Base-by-base conservation (phyloP, 495 filamentous ascomycete genomes). In the Penicillium parvum region DNA sequence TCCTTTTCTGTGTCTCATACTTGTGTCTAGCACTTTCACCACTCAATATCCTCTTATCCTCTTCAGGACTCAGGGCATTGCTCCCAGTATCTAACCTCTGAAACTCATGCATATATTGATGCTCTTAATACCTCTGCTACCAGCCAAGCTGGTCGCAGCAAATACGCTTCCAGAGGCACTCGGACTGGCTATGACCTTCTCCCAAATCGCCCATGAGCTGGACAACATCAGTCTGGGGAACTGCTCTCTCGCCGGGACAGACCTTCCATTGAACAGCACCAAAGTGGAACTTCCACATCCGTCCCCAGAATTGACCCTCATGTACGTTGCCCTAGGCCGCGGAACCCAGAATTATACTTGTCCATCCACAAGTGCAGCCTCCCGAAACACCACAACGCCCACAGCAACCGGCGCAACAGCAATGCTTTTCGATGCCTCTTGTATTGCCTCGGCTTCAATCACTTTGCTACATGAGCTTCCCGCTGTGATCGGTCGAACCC, bases 291-390 rank as follows among this genome's bases (percentile, higher is more conserved):
- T 86, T 11, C 66, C 73, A 5, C 22, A 50, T 0, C 79, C 81
- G 3, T 58, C 64, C 8, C 22, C 62, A 8, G 61, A 60, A 40
- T 47, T 78, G 25, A 63, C 56, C 9, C 71, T 88, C 40, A 76
- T 78, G 60, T 75, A 77, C 57, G 72, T 88, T 50, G 77, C 74
- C 39, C 44, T 88, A 39, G 85, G 84, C 50, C 81, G 81, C 22
- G 85, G 85, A 39, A 80, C 83, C 47, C 85, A 90, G 53, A 90
- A 90, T 69, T 90, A 90, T 69, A 84, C 77, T 18, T 90, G 85
- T 58, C 43, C 53, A 7, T 40, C 52, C 10, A 40, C 50, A n/a
- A 52, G 63, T 33, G 7, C 6, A 18, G 44, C 46, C 22, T 23
- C 27, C 14, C 29, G 35, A 16, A 51, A 58, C 16, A 49, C 56